Conservation (phyloP, 129 eudicot species). For the Ambrosia artemisiifolia region DNA sequence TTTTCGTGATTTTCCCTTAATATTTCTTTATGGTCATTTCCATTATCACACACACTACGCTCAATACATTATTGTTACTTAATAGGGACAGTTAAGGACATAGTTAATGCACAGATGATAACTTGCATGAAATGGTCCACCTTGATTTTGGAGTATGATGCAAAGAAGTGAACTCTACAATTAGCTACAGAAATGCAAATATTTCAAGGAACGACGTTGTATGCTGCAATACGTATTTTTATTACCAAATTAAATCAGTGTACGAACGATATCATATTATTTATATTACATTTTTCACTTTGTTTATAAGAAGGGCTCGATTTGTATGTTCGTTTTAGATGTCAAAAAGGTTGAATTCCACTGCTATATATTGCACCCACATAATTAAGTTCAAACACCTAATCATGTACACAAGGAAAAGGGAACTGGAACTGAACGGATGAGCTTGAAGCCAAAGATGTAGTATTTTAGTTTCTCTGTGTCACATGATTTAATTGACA, state of each 20-base stretch:
- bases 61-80: neutral
- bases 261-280: conserved; percentile 2
- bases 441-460: too few relatives aligned
- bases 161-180: conserved; percentile 89
- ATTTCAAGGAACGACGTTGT: conserved; percentile 68
- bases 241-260: too few relatives aligned
- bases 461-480: neutral
- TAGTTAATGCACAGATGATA: neutral
- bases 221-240: conserved; percentile 51
- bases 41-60: conserved; percentile 57
- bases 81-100: neutral
- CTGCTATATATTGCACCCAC: too few relatives aligned
- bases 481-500: conserved; percentile 14
- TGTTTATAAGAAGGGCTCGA: too few relatives aligned
- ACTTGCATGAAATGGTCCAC: conserved; percentile 76
- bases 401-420: too few relatives aligned
- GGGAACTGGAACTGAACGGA: too few relatives aligned
- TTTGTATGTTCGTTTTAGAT: too few relatives aligned
- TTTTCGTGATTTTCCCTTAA: too few relatives aligned
- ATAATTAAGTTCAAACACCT: too few relatives aligned
- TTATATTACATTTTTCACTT: neutral
- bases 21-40: conserved; percentile 77
- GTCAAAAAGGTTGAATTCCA: too few relatives aligned
- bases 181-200: conserved; percentile 72
- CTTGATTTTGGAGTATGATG: conserved; percentile 78